Conservation (phyloP, 352 stramenopile species). For the Phytophthora europaea region DNA sequence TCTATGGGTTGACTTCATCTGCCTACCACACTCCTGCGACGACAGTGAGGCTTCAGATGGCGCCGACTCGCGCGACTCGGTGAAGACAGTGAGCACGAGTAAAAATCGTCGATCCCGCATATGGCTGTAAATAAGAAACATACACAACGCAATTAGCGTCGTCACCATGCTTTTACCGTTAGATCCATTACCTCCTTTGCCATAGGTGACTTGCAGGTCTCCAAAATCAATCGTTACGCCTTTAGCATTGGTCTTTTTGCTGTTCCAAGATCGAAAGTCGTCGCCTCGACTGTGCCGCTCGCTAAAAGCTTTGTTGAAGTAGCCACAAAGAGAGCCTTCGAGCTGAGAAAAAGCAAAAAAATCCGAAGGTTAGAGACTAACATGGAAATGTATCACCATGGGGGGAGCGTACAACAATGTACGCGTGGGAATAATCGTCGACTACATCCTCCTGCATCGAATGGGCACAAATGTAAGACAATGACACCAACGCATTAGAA, state of each 20-base stretch:
- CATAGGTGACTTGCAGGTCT: conserved; percentile 68
- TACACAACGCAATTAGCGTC: not conserved
- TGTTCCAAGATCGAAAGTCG: conserved; percentile 63
- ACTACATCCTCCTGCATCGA: conserved; percentile 58
- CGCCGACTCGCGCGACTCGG: conserved; percentile 6
- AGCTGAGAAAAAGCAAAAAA: conserved; percentile 49
- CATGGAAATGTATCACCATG: not conserved
- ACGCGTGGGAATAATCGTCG: conserved; percentile 45
- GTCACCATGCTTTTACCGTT: not conserved
- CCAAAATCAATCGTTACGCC: conserved; percentile 75
- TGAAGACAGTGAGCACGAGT: not conserved
- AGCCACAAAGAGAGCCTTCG: conserved; percentile 76
- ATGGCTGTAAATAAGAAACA: conserved; percentile 39
- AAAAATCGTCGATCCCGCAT: conserved; percentile 69
- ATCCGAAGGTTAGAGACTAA: not conserved
- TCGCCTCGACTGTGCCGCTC: conserved; percentile 49
- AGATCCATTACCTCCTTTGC: conserved; percentile 45
- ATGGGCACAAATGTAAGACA: not conserved
- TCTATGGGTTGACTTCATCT: not conserved
- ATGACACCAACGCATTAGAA: not conserved
- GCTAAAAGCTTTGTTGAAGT: conserved; percentile 71
- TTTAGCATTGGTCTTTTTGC: conserved; percentile 45
- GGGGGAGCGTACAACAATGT: conserved; percentile 51
- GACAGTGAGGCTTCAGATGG: conserved; percentile 11
- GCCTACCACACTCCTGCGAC: conserved; percentile 54